Evolutionary conservation across 1,139 yeast species (phyloP).

Genomic region (Blastobotrys elegans): DNA sequence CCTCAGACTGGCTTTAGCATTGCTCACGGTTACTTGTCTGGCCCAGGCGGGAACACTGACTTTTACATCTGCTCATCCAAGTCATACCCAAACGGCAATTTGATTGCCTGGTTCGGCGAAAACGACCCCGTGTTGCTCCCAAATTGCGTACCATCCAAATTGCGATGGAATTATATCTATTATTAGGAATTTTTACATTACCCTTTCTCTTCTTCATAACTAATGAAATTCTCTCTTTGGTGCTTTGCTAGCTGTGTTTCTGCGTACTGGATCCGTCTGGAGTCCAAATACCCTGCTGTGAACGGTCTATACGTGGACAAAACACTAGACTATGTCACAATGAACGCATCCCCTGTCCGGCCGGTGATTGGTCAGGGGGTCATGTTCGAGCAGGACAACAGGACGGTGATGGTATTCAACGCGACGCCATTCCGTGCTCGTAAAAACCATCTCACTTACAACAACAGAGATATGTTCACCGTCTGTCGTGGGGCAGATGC

Average conservation of each 20-base stretch:
- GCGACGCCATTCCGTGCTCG: not conserved
- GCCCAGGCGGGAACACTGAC: not conserved
- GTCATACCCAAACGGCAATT: not conserved
- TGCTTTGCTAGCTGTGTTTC: not conserved
- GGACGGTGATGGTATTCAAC: not conserved
- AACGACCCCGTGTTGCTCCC: not conserved
- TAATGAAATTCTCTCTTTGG: not conserved
- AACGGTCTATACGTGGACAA: not conserved
- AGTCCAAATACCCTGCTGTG: not conserved
- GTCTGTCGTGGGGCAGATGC: not conserved
- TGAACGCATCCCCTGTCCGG: not conserved
- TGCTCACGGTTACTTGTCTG: not conserved
- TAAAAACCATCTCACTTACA: not conserved
- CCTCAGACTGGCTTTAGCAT: conserved; percentile 4
- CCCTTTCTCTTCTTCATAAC: not conserved
- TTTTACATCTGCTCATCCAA: not conserved
- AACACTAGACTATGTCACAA: not conserved
- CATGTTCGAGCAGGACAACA: not conserved
- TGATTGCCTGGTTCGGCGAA: not conserved
- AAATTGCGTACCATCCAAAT: not conserved
- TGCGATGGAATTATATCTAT: not conserved
- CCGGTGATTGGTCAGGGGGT: not conserved
- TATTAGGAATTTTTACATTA: not conserved
- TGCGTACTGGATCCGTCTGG: not conserved
- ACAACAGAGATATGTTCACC: not conserved